A percentile compares a stretch with the other conserved stretches of the same genome.
phyloP scores from a whole-genome alignment of 371 early-diverging fungal genomes.

The Zychaea mexicana region DNA sequence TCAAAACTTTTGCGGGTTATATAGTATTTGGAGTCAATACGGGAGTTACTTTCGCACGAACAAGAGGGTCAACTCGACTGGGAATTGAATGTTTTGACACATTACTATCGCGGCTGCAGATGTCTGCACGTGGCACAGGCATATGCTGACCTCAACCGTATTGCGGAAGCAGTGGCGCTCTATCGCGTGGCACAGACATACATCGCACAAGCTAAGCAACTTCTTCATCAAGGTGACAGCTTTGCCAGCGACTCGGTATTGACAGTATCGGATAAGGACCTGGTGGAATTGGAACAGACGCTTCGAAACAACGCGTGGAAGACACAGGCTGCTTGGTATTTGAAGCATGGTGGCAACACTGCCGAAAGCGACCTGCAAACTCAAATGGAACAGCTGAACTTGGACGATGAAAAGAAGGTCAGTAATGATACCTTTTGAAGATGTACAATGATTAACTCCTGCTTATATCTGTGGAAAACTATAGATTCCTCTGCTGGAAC shows the following conservation, averaged over 20 bases:
- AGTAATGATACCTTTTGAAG: too few relatives aligned
- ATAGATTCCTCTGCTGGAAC: constrained; percentile 47
- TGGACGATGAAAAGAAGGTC: constrained; percentile 44
- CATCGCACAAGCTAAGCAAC: constrained; percentile 50
- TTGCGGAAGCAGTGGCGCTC: constrained; percentile 62
- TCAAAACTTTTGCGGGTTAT: too few relatives aligned
- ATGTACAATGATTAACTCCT: too few relatives aligned
- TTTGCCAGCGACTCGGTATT: constrained; percentile 41
- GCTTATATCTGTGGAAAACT: too few relatives aligned
- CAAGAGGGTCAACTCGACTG: constrained; percentile 46
- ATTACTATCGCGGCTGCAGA: constrained; percentile 49
- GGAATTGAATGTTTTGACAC: constrained; percentile 54
- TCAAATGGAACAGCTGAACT: constrained; percentile 42
- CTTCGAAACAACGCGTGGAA: constrained; percentile 58
- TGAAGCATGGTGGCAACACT: constrained; percentile 38
- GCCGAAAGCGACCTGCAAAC: constrained; percentile 26
- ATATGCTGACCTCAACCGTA: constrained; percentile 50
- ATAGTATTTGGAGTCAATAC: constrained; percentile 56
- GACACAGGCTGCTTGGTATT: constrained; percentile 60
- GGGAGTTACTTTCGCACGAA: constrained; percentile 54
- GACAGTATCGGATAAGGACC: constrained; percentile 40
- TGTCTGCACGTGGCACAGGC: constrained; percentile 55
- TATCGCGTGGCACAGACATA: constrained; percentile 65
- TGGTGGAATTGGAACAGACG: constrained; percentile 47
- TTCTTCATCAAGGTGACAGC: constrained; percentile 31